phyloP scores from a whole-genome alignment of 768 basidiomycete genomes.

The Cystofilobasidium macerans region DNA sequence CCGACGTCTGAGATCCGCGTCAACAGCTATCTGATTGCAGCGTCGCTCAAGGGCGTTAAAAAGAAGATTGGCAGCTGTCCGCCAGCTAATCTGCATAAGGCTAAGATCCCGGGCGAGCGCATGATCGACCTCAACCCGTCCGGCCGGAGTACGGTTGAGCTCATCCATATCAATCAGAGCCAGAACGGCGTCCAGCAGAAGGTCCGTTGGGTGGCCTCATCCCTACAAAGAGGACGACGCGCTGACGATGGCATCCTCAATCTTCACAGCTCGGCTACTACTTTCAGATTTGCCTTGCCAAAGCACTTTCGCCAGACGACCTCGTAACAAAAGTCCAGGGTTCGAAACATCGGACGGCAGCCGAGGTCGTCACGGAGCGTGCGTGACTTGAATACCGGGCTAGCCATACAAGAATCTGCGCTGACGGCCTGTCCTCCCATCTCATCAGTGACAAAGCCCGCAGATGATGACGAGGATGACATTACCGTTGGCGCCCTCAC shows the following conservation, averaged over 20 bases:
- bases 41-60: constrained; percentile 80
- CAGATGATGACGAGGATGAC: constrained; percentile 60
- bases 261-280: constrained; percentile 9
- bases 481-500: constrained; percentile 80
- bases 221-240: too few species aligned
- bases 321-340: constrained; percentile 52
- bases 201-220: not conserved
- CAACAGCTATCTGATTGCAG: constrained; percentile 56
- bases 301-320: constrained; percentile 2
- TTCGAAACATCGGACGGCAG: constrained; percentile 55
- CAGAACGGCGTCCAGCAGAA: constrained; percentile 31
- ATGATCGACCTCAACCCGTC: constrained; percentile 26
- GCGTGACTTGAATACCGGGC: constrained; percentile 31
- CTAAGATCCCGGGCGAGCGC: constrained; percentile 34
- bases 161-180: constrained; percentile 74
- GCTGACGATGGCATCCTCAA: not conserved
- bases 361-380: constrained; percentile 62
- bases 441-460: constrained; percentile 33
- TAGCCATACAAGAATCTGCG: not conserved
- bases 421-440: not conserved
- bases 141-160: constrained; percentile 59
- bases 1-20: constrained; percentile 83
- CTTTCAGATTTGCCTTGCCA: constrained; percentile 21
- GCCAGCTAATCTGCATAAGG: constrained; percentile 58
- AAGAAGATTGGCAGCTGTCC: constrained; percentile 90